Evolutionary conservation across 192 early-diverging fungal genomes (phyloP), one percentile per base, ranked within the genome.

Genomic region (Coemansia sp.): DNA sequence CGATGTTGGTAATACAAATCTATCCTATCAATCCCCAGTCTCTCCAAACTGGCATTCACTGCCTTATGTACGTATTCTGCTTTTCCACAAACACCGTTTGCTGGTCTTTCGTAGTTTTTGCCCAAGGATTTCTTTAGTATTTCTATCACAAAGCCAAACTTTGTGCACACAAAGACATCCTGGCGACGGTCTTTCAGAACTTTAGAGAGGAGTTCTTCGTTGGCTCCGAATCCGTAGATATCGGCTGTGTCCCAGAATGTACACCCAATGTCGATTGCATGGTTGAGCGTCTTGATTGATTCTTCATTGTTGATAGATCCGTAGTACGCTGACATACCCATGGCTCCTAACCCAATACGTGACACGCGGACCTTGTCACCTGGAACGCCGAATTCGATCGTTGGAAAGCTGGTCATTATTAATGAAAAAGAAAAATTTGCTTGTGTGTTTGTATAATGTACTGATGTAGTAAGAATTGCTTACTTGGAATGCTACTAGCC

Each of bases 231-330:
- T 2, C 81, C 80, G 37, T 83, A 83, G 33, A 82, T 43, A 59
- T 87, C 77, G 26, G 78, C 59, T 1, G 81, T 83, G 53, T 87
- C 83, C 80, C 79, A 80, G 53, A 77, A 67, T 1, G 56, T 75
- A 50, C 72, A 78, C 24, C 82, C 82, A 22, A 80, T 51, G 26
- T 81, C 78, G 49, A 77, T 72, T 3, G 81, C 67, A 20, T 65
- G 64, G 48, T 81, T 64, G 22, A 81, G 60, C 0, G 74, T 59
- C 20, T 60, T 53, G 9, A 71, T 15, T 9, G 78, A 76, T 33
- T 78, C 57, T 0, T 51, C 17, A 6, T 70, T 72, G 35, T 72
- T 53, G 7, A 37, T 36, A 20, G 48, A 4, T 7, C 67, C 68
- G 29, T 81, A 84, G 23, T 58, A 47, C 19, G 29, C 58, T 0